Evolutionary conservation across 257 asterid genomes (phyloP).

Genomic region (Nyctanthes arbortristis): DNA sequence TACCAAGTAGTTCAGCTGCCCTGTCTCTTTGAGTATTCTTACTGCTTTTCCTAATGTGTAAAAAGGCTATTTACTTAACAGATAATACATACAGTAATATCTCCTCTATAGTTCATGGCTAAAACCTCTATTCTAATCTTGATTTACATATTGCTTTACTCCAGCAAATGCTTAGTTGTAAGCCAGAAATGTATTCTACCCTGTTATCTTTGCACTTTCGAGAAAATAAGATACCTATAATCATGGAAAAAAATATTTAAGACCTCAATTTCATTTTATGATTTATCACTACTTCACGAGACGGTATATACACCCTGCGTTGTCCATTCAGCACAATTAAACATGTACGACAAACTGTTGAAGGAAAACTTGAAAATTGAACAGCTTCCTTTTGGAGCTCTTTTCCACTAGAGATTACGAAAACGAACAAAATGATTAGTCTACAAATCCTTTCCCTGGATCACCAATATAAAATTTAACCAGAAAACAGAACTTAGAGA

Average conservation of each 20-base stretch:
- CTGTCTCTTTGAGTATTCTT: slow-evolving; percentile 16
- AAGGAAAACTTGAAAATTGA: neutral
- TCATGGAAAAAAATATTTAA: neutral
- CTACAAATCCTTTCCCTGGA: neutral
- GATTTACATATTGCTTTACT: neutral
- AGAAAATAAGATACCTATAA: neutral
- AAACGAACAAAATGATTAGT: neutral
- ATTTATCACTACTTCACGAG: too few relatives aligned
- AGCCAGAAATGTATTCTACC: neutral
- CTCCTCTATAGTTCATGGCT: slow-evolving; percentile 24
- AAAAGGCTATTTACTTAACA: slow-evolving; percentile 14
- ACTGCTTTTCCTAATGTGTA: slow-evolving; percentile 9
- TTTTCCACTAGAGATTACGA: neutral
- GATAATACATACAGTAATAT: slow-evolving; percentile 33
- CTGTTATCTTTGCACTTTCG: neutral
- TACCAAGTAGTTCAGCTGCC: slow-evolving; percentile 33
- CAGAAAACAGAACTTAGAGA: too few relatives aligned
- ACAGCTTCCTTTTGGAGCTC: neutral
- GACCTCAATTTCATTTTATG: neutral
- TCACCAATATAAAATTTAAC: too few relatives aligned
- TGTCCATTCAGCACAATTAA: neutral
- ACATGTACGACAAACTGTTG: neutral
- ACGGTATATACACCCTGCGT: too few relatives aligned
- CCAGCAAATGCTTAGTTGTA: neutral
- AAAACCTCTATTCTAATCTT: slow-evolving; percentile 5